Conservation (phyloP, 1,139 yeast genomes). For the Suhomyces coccinellae region DNA sequence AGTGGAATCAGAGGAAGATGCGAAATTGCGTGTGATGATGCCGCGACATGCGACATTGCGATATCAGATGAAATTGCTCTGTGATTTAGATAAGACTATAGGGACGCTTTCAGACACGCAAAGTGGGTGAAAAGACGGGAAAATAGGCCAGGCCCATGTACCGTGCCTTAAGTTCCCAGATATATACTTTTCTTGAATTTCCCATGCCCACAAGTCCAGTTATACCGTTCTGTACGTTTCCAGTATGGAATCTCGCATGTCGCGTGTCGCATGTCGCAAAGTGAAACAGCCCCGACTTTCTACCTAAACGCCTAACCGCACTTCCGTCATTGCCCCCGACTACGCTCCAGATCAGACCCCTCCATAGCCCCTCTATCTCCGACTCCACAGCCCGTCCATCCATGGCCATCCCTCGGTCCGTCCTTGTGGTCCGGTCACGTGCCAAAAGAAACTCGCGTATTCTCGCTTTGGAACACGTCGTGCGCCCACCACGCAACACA, state of each 20-base stretch:
- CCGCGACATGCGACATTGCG: neutral
- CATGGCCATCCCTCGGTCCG: neutral
- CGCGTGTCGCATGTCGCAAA: neutral
- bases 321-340: too few relatives aligned
- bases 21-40: neutral
- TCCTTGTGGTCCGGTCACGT: slow-evolving; percentile 5
- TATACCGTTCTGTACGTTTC: neutral
- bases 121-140: too few relatives aligned
- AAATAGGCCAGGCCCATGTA: too few relatives aligned
- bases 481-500: slow-evolving; percentile 12
- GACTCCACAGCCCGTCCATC: neutral
- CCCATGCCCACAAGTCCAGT: neutral
- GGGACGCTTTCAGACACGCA: too few relatives aligned
- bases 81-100: too few relatives aligned
- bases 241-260: neutral
- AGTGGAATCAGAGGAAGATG: neutral
- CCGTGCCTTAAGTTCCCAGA: too few relatives aligned
- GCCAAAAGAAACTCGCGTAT: slow-evolving; percentile 7
- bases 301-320: too few relatives aligned
- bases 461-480: slow-evolving; percentile 1
- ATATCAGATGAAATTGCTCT: neutral
- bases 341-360: too few relatives aligned
- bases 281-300: too few relatives aligned
- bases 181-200: neutral
- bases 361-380: neutral